phyloP scores from a whole-genome alignment of 2,329 filamentous ascomycete genomes.

The Botrytis tulipae region DNA sequence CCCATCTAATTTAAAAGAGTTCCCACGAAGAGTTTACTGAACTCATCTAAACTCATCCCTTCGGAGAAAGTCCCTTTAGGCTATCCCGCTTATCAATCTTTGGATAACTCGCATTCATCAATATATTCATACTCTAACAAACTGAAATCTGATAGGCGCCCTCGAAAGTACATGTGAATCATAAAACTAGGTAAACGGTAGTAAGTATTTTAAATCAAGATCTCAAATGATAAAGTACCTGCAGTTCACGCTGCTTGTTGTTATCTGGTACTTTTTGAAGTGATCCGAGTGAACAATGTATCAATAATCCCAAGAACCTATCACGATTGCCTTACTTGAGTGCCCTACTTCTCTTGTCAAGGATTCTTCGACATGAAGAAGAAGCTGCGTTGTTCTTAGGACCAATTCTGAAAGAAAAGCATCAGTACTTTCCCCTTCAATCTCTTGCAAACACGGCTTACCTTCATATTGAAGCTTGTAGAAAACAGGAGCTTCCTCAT shows the following conservation, averaged over 20 bases:
- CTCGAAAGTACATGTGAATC: conserved; percentile 15
- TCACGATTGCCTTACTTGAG: conserved; percentile 66
- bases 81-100: neutral
- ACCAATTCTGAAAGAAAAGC: conserved; percentile 58
- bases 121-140: neutral
- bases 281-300: neutral
- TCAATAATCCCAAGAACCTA: conserved; percentile 47
- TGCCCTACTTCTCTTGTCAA: conserved; percentile 57
- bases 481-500: conserved; percentile 61
- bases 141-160: conserved; percentile 18
- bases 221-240: neutral
- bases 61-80: neutral
- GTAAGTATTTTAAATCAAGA: conserved; percentile 21
- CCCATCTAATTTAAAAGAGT: neutral
- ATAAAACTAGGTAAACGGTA: conserved; percentile 11
- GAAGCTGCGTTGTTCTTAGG: conserved; percentile 60
- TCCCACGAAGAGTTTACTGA: neutral
- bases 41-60: neutral
- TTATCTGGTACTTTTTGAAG: neutral
- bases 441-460: conserved; percentile 41
- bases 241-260: neutral
- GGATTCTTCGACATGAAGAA: conserved; percentile 65
- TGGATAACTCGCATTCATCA: neutral
- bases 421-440: neutral
- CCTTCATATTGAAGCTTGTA: conserved; percentile 73